These are phyloP conservation scores for Pisolithus thermaeus DNA, from an alignment of 1,284 basidiomycete genomes.

Conservation along the genomic window DNA sequence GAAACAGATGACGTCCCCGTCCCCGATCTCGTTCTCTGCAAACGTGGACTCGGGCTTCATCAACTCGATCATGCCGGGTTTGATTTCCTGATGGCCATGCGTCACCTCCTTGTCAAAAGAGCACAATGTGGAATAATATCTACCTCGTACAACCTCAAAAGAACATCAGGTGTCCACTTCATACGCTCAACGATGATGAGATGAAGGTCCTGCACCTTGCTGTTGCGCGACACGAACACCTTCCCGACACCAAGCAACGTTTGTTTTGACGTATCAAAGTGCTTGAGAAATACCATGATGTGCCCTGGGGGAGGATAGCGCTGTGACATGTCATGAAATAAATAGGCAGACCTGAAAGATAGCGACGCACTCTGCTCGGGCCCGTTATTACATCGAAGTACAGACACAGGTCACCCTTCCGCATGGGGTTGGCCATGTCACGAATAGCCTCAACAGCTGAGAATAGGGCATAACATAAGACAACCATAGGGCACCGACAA, in stretches of 20 bases:
- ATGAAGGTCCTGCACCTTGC: constrained; percentile 85
- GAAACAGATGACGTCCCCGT: constrained; percentile 99
- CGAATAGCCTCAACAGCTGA: constrained; percentile 94
- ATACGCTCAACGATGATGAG: constrained; percentile 91
- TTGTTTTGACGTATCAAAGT: constrained; percentile 96
- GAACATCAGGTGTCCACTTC: constrained; percentile 92
- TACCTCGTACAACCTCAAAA: constrained; percentile 93
- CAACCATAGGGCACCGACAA: neutral
- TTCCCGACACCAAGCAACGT: constrained; percentile 86
- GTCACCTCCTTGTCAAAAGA: neutral
- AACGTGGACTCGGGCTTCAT: constrained; percentile 98
- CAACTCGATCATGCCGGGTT: constrained; percentile 98
- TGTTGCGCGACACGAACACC: constrained; percentile 81
- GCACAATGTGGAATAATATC: constrained; percentile 4
- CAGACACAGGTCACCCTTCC: constrained; percentile 83
- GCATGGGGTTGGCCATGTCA: constrained; percentile 79
- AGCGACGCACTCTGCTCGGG: constrained; percentile 53
- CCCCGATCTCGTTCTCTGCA: constrained; percentile 96
- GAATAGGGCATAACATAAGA: constrained; percentile 9
- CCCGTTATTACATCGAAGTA: constrained; percentile 93
- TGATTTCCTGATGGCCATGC: constrained; percentile 78
- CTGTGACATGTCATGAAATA: constrained; percentile 30
- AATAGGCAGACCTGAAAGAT: neutral
- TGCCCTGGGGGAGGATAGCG: constrained; percentile 71
- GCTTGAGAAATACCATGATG: constrained; percentile 99